Base-by-base conservation (phyloP, 2,329 filamentous ascomycete genomes). In the Penicillium sp. region DNA sequence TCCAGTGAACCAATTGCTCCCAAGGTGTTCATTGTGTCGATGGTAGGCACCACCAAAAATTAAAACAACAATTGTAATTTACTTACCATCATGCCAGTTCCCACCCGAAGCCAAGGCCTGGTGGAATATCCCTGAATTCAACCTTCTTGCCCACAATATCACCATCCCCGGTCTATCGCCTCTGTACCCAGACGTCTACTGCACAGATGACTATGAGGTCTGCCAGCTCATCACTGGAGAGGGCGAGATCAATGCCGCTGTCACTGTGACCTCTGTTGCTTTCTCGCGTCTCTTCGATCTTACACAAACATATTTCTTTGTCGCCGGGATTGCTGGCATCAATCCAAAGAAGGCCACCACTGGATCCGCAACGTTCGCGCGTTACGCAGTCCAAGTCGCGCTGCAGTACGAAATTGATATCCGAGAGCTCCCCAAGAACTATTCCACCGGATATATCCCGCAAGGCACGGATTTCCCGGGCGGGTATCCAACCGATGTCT, bases 381-480 rank as follows among this genome's bases (percentile, higher is more conserved):
- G 83, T 19, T 92, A 85, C 65, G 83, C 87, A 0, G 80, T 91
- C 5, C 89, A 91, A 67, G 87, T 90, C 2, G 87, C 85, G 0
- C 76, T 91, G 49, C 88, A 91, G 69, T 89, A 90, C 60, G 88
- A 91, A 70, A 83, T 91, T 57, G 88, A 91, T 62, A 75, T 82
- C 1, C 81, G 88, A 32, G 87, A 90, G 57, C 81, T 89, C 32
- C 85, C 87, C 0, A 66, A 67, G 1, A 85, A 85, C 68, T 90
- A 81, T 72, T 75, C 79, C 0, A 88, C 86, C 0, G 87, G 87
- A 5, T 91, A 91, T 68, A 78, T 91, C 29, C 81, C 86, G 1
- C 85, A 84, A 63, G 88, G 86, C 14, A 76, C 79, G 19, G 68
- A 76, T 23, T 61, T 67, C 6, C 84, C 87, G 0, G 70, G 78